A percentile compares a stretch with the other conserved stretches of the same genome.
phyloP scores from a whole-genome alignment of 768 basidiomycete species.

The Royoungia palumana region DNA sequence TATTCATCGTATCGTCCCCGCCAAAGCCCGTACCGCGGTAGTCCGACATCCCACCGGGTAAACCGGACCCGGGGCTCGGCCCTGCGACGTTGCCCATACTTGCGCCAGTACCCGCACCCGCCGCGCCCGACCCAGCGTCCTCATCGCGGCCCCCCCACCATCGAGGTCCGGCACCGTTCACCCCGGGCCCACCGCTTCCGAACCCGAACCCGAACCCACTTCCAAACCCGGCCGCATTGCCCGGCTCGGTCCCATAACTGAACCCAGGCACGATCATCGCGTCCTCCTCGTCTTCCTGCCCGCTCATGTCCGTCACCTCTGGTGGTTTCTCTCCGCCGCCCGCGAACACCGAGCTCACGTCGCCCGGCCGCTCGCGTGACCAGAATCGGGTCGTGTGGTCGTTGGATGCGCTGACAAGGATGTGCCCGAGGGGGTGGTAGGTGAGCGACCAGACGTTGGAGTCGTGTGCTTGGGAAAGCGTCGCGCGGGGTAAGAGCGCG shows the following conservation, averaged over 20 bases:
- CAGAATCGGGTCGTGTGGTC: constrained; percentile 99
- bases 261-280: constrained; percentile 68
- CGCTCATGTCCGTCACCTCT: constrained; percentile 52
- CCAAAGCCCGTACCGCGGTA: constrained; percentile 25
- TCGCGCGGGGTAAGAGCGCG: constrained; percentile 64
- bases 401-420: constrained; percentile 92
- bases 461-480: constrained; percentile 95
- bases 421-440: constrained; percentile 93
- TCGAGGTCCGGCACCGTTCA: constrained; percentile 11
- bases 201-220: constrained; percentile 7
- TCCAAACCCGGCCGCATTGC: constrained; percentile 5
- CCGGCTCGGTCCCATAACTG: constrained; percentile 34
- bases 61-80: background rate
- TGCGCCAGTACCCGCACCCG: background rate
- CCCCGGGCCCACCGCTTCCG: constrained; percentile 24
- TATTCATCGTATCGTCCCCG: constrained; percentile 28
- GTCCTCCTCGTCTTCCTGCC: constrained; percentile 74
- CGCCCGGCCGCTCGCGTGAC: constrained; percentile 89
- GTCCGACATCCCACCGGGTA: constrained; percentile 14
- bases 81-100: no score
- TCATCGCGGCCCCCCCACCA: constrained; percentile 49
- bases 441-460: constrained; percentile 95
- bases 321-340: constrained; percentile 85
- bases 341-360: constrained; percentile 69
- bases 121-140: constrained; percentile 22